Base-by-base conservation (phyloP, 805 yeast genomes). In the Saccharomycopsis guyanensis region DNA sequence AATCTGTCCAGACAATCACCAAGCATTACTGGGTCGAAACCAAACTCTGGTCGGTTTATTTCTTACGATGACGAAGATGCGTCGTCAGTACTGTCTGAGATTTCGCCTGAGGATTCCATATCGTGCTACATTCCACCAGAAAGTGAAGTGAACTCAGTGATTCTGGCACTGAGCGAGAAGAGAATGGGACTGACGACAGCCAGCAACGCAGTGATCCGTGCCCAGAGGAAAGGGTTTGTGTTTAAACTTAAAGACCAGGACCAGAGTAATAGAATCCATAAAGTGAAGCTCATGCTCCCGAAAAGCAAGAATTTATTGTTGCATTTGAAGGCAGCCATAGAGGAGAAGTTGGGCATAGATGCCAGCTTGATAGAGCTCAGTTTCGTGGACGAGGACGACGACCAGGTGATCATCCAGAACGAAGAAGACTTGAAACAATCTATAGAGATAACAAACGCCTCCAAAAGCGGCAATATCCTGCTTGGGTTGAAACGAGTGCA, bases 331-430 rank as follows among this genome's bases (percentile, higher is more conserved):
- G 6, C 20, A 4, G 63, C 61, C 27, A 53, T 62, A 23, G 47
- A 47, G 18, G 54, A 46, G 10, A 59, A 53, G 42, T 40, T 66
- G 12, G 49, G 53, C 2, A 35, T 56, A 20, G 44, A 51, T 15
- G 37, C 48, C 0, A 51, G 47, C n/a, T 34, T 33, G 1, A 56
- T 62, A 45, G 65, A 65, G 18, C 43, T 69, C 8, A 60, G 66
- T 27, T 70, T 68, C 46, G 53, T 59, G 13, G 73, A 70, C 43
- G 66, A 65, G 27, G 72, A 66, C 23, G 60, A 59, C 2, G 71
- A 69, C 48, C 42, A 60, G 45, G 56, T 68, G 3, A 42, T 59
- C 1, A 56, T 70, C 8, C 60, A 56, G 6, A 62, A 59, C 41
- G 65, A 61, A 36, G 62, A 58, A 19, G 72, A 69, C 50, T 52